Conservation (phyloP, 495 filamentous ascomycete genomes). For the Penicillium nucicola region DNA sequence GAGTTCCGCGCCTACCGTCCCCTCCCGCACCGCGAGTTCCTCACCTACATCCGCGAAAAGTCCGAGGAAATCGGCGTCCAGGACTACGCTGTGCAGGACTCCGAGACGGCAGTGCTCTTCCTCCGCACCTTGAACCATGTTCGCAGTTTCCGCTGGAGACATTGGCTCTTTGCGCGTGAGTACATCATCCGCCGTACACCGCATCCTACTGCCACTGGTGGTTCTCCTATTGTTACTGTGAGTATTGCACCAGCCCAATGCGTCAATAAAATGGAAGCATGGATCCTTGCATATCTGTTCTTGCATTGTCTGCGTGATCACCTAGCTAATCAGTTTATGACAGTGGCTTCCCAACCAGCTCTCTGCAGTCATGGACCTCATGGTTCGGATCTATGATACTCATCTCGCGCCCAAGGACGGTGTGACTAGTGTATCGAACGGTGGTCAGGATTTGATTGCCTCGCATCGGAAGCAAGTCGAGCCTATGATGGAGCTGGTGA, state of each 20-base stretch:
- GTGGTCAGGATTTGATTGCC: constrained; percentile 30
- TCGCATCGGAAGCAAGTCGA: constrained; percentile 41
- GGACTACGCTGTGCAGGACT: constrained; percentile 57
- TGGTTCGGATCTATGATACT: constrained; percentile 58
- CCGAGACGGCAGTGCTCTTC: constrained; percentile 57
- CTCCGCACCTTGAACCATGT: constrained; percentile 76
- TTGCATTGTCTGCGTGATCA: too few relatives aligned
- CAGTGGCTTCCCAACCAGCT: constrained; percentile 86
- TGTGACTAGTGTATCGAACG: constrained; percentile 10
- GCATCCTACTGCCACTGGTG: constrained; percentile 86
- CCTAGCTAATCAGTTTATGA: not conserved
- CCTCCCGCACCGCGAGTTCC: constrained; percentile 78
- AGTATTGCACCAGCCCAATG: too few relatives aligned
- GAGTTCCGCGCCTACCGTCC: constrained; percentile 87
- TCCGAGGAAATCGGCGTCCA: constrained; percentile 55
- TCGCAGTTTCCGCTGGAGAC: constrained; percentile 86
- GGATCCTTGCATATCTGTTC: too few relatives aligned
- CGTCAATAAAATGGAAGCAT: too few relatives aligned
- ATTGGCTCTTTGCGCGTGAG: constrained; percentile 93
- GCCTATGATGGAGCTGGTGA: constrained; percentile 70
- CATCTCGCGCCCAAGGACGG: constrained; percentile 44
- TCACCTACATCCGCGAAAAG: constrained; percentile 62
- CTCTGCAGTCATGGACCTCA: constrained; percentile 70
- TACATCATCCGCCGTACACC: constrained; percentile 82
- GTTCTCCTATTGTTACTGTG: constrained; percentile 84